Percentiles rank a stretch among this genome's conserved stretches.
Conservation (phyloP, 768 basidiomycete species). For the Boletus rubroflammeus region DNA sequence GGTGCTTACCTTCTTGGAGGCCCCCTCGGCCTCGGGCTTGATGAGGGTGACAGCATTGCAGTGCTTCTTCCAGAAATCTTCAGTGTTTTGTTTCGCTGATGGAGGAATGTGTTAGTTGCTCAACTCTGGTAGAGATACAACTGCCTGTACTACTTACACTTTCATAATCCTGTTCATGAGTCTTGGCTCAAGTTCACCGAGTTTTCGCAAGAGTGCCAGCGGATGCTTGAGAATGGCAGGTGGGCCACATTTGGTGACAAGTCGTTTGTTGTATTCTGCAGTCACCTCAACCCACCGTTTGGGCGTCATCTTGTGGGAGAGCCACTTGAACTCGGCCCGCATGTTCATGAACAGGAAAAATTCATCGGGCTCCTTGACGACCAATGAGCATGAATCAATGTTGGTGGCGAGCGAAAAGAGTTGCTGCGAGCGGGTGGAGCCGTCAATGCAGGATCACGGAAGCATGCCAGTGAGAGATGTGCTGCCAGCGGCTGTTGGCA, state of each 20-base stretch:
- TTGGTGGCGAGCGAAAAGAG: not conserved
- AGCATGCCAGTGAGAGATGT: too few relatives aligned
- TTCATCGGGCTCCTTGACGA: not conserved
- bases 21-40: not conserved
- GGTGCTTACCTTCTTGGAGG: not conserved
- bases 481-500: too few relatives aligned
- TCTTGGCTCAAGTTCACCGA: not conserved
- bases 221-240: not conserved
- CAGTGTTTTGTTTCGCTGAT: not conserved
- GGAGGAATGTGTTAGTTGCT: not conserved
- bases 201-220: not conserved
- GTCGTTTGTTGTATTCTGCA: not conserved
- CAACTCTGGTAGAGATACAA: too few relatives aligned
- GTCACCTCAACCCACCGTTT: not conserved
- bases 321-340: not conserved
- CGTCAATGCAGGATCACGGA: too few relatives aligned
- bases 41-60: not conserved
- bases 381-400: not conserved
- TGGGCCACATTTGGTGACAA: not conserved
- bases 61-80: not conserved
- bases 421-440: not conserved
- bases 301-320: not conserved
- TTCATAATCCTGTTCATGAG: not conserved
- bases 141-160: not conserved
- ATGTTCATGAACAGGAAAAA: not conserved